phyloP scores from a whole-genome alignment of 371 early-diverging fungal species.

The Mucor circinelloides region DNA sequence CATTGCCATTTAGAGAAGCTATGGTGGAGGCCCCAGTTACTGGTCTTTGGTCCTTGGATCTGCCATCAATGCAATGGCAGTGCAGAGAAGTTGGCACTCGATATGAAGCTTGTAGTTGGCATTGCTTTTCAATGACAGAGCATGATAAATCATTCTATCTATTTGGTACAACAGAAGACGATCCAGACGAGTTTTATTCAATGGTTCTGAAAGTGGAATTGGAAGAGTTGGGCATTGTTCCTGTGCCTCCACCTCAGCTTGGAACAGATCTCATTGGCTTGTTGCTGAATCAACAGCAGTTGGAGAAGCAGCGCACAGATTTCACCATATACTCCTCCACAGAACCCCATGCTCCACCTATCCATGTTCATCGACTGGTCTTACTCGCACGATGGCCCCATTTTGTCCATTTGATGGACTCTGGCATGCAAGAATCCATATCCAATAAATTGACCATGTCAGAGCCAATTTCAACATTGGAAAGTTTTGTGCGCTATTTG shows the following conservation, averaged over 20 bases:
- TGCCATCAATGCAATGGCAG: conserved; percentile 67
- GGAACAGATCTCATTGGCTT: conserved; percentile 57
- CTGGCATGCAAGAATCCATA: conserved; percentile 57
- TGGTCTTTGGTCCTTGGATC: conserved; percentile 67
- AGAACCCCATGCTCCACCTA: conserved; percentile 33
- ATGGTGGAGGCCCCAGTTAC: conserved; percentile 36
- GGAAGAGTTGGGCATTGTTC: conserved; percentile 60
- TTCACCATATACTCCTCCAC: conserved; percentile 55
- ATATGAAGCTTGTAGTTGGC: conserved; percentile 62
- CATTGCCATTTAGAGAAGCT: conserved; percentile 47
- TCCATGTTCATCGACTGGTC: conserved; percentile 55
- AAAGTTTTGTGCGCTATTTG: conserved; percentile 59
- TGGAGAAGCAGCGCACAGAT: conserved; percentile 48
- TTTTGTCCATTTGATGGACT: conserved; percentile 55
- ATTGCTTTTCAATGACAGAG: conserved; percentile 66
- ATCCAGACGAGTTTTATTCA: conserved; percentile 65
- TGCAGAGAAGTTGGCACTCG: conserved; percentile 55
- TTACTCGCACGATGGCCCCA: conserved; percentile 70
- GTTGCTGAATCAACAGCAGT: conserved; percentile 39
- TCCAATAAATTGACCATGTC: conserved; percentile 49
- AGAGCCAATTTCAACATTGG: conserved; percentile 54
- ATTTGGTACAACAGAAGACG: conserved; percentile 58
- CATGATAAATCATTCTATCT: conserved; percentile 58
- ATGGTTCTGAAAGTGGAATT: conserved; percentile 60
- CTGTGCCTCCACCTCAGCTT: conserved; percentile 57